Evolutionary conservation across 2,329 filamentous ascomycete species (phyloP).

Genomic region (Thermothelomyces thermophilus): DNA sequence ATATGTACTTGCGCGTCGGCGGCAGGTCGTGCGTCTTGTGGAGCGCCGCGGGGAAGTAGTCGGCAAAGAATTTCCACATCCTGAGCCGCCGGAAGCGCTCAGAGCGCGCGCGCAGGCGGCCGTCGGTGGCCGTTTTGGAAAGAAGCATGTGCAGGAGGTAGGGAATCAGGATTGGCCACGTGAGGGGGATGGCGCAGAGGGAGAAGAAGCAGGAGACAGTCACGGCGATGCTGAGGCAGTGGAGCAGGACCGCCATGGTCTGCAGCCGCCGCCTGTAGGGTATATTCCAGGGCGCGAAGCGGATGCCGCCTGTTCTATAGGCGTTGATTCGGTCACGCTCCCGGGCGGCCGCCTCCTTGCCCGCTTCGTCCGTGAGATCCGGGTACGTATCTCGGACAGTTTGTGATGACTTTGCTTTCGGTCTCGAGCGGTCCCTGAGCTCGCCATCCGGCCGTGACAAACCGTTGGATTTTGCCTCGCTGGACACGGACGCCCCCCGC

Average conservation of each 20-base stretch:
- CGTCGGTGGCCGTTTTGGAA: slow-evolving; percentile 70
- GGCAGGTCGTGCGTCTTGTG: slow-evolving; percentile 78
- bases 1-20: slow-evolving; percentile 84
- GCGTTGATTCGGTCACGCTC: slow-evolving; percentile 17
- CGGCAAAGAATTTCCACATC: slow-evolving; percentile 83
- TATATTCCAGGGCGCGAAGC: slow-evolving; percentile 75
- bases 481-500: background rate
- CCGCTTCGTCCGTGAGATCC: slow-evolving; percentile 13
- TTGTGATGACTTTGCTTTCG: background rate
- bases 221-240: slow-evolving; percentile 64
- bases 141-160: slow-evolving; percentile 81
- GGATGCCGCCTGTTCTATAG: slow-evolving; percentile 48
- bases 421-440: background rate
- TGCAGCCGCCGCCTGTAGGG: slow-evolving; percentile 66
- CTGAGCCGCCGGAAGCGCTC: slow-evolving; percentile 65
- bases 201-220: slow-evolving; percentile 80
- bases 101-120: slow-evolving; percentile 66
- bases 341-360: slow-evolving; percentile 14
- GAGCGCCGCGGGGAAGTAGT: slow-evolving; percentile 83
- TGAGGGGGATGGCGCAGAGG: slow-evolving; percentile 81
- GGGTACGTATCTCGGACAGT: slow-evolving; percentile 19
- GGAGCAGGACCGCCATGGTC: slow-evolving; percentile 69
- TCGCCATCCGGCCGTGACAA: background rate
- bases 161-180: slow-evolving; percentile 70
- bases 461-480: background rate